A percentile compares a stretch with the other conserved stretches of the same genome.
These are phyloP conservation scores for Rhizopogon roseolus DNA, from an alignment of 768 basidiomycete species.

Conservation along the genomic window DNA sequence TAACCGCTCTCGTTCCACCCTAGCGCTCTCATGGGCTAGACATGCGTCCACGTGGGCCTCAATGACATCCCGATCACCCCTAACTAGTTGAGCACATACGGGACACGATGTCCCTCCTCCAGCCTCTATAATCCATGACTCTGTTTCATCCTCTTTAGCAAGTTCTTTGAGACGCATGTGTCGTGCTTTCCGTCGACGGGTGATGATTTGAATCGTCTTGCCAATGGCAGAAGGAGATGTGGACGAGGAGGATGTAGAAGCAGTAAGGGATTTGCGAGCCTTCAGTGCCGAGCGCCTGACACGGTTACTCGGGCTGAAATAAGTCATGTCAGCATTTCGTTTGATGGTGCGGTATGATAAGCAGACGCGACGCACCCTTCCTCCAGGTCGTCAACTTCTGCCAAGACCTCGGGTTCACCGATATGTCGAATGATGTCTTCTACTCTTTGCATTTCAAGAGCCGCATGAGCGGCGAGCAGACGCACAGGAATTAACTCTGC, in stretches of 20 bases:
- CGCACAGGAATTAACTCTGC: constrained; percentile 68
- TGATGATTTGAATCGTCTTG: constrained; percentile 59
- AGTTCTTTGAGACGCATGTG: constrained; percentile 64
- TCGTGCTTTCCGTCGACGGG: constrained; percentile 65
- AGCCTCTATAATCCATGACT: constrained; percentile 18
- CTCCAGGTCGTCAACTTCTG: constrained; percentile 42
- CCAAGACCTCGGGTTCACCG: constrained; percentile 54
- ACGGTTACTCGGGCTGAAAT: constrained; percentile 11
- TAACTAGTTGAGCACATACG: constrained; percentile 53
- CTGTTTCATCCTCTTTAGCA: constrained; percentile 55
- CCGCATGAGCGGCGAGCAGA: constrained; percentile 58
- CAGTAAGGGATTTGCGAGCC: constrained; percentile 34
- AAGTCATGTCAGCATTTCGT: constrained; percentile 33
- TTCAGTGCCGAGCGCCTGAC: constrained; percentile 40
- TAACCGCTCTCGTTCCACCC: constrained; percentile 30
- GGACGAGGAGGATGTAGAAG: constrained; percentile 17
- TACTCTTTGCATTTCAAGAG: constrained; percentile 64
- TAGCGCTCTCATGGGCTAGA: constrained; percentile 48
- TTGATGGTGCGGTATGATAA: constrained; percentile 8
- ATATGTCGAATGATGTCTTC: constrained; percentile 61
- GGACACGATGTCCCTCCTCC: constrained; percentile 58
- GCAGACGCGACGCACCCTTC: constrained; percentile 46
- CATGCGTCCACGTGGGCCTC: constrained; percentile 84
- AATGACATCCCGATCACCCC: constrained; percentile 67
- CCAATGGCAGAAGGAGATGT: constrained; percentile 30